Percentiles rank a stretch among this genome's conserved stretches.
Evolutionary conservation across 495 filamentous ascomycete genomes (phyloP).

Genomic region (Annulohypoxylon moriforme): DNA sequence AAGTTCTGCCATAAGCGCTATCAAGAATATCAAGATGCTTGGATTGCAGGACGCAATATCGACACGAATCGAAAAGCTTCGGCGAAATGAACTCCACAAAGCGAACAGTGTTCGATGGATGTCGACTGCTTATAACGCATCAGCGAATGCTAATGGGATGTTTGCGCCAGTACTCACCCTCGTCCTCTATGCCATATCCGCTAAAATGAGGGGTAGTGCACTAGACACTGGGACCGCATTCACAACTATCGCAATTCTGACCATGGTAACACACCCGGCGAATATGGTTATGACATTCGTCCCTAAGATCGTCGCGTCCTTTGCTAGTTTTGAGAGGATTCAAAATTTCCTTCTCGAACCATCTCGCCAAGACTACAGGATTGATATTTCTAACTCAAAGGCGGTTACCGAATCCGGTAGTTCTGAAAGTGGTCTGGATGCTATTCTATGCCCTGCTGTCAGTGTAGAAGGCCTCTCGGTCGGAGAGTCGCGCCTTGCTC

Average conservation of each 20-base stretch:
- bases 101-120: constrained; percentile 65
- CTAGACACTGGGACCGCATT: constrained; percentile 54
- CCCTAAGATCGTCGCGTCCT: constrained; percentile 48
- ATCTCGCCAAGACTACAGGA: constrained; percentile 19
- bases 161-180: constrained; percentile 57
- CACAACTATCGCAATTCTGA: constrained; percentile 51
- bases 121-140: constrained; percentile 55
- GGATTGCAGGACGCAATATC: constrained; percentile 61
- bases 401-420: background rate
- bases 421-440: background rate
- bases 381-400: background rate
- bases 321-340: constrained; percentile 51
- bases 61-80: constrained; percentile 60
- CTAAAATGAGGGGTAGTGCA: constrained; percentile 19
- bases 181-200: constrained; percentile 51
- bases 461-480: constrained; percentile 7
- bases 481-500: constrained; percentile 18
- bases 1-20: constrained; percentile 63
- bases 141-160: constrained; percentile 56
- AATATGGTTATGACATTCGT: constrained; percentile 59
- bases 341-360: constrained; percentile 46
- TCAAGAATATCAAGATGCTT: constrained; percentile 73
- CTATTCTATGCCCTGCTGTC: constrained; percentile 2
- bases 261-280: constrained; percentile 53
- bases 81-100: constrained; percentile 66